Evolutionary conservation across 1,284 basidiomycete species (phyloP).

Genomic region (Vanrija pseudolonga): DNA sequence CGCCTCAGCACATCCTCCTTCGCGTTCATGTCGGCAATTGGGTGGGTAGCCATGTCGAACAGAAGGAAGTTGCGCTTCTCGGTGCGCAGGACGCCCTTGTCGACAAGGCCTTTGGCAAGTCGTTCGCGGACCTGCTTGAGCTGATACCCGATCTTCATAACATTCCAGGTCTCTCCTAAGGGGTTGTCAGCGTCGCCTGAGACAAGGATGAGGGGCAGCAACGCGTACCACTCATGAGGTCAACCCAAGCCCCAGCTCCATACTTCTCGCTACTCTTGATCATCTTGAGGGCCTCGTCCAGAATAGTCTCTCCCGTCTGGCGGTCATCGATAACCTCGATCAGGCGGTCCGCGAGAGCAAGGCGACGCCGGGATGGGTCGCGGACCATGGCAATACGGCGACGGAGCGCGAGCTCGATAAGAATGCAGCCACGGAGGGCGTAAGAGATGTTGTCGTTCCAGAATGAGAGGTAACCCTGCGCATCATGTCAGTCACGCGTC

Average conservation of each 20-base stretch:
- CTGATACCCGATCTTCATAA: conserved; percentile 97
- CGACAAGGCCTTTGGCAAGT: conserved; percentile 92
- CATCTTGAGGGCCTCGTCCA: conserved; percentile 93
- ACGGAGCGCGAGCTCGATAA: conserved; percentile 87
- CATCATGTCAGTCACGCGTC: neutral
- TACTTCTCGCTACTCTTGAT: conserved; percentile 77
- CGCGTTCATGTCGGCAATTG: conserved; percentile 81
- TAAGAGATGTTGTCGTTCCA: conserved; percentile 99
- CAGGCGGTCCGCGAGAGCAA: conserved; percentile 73
- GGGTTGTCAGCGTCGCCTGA: conserved; percentile 1
- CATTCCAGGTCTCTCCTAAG: conserved; percentile 94
- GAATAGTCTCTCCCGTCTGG: conserved; percentile 88
- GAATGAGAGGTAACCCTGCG: conserved; percentile 84
- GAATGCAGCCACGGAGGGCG: conserved; percentile 87
- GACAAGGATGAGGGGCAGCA: neutral
- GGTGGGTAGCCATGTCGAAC: conserved; percentile 98
- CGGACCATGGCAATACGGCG: conserved; percentile 81
- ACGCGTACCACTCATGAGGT: conserved; percentile 77
- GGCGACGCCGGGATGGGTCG: conserved; percentile 73
- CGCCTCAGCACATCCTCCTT: conserved; percentile 80
- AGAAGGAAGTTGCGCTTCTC: conserved; percentile 95
- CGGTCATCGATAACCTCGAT: conserved; percentile 87
- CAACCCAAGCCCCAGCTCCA: conserved; percentile 88
- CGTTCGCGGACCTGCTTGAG: conserved; percentile 95
- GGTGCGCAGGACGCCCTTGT: conserved; percentile 94